Conservation (phyloP, 345 rosid genomes). For the Geranium rotundifolium region DNA sequence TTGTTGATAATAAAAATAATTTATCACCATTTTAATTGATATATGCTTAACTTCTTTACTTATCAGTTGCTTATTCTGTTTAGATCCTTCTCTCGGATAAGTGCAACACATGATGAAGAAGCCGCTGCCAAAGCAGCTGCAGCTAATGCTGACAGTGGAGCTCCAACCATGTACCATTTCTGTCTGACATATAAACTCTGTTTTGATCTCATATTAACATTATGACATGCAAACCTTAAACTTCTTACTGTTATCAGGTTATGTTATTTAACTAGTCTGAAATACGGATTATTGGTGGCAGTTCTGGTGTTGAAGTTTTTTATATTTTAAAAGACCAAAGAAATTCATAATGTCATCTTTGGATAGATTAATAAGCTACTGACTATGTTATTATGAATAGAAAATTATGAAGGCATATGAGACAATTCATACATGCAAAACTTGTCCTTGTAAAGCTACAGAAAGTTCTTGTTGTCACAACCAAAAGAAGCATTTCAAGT, state of each 20-base stretch:
- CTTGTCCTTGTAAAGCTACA: background rate
- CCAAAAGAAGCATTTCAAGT: background rate
- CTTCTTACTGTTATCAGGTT: background rate
- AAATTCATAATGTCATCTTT: background rate
- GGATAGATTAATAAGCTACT: background rate
- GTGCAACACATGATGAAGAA: constrained; percentile 62
- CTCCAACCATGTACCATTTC: constrained; percentile 67
- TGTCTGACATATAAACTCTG: constrained; percentile 13
- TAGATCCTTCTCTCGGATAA: constrained; percentile 39
- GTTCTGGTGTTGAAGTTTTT: background rate
- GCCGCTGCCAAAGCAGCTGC: constrained; percentile 71
- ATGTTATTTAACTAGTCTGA: background rate
- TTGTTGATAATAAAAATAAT: no score
- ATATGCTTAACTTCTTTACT: no score
- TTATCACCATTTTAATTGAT: no score
- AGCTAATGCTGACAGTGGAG: constrained; percentile 43
- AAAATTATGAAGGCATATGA: background rate
- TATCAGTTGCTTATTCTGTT: background rate
- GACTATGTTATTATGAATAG: no score
- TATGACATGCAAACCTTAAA: background rate
- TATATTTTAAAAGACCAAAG: background rate
- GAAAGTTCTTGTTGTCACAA: background rate
- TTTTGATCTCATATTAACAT: constrained; percentile 15
- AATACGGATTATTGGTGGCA: constrained; percentile 1
- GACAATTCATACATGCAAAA: background rate